Base-by-base conservation (phyloP, 352 stramenopile genomes). In the Phytophthora pini region DNA sequence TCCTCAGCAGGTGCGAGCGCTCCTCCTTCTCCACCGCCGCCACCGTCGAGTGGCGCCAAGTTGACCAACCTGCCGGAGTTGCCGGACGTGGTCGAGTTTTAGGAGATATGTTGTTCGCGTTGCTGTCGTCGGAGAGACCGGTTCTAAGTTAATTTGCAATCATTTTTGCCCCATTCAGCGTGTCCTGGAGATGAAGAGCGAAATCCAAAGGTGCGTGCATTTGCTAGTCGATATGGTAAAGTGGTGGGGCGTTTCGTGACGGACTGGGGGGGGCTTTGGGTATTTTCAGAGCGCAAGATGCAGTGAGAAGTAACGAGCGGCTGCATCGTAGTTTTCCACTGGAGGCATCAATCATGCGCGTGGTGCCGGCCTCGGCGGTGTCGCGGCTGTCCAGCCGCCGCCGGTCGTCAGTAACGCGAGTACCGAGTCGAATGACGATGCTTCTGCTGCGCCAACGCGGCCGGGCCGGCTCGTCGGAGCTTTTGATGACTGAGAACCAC, bases 11-110 rank as follows among this genome's bases (percentile, higher is more conserved):
- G 68, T 45, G 31, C 29, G 8, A 71, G 60, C 20, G 50, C 64
- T 17, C 63, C 65, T 63, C 58, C 58, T 31, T 38, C 52, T 3
- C 53, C 65, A 13, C 63, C 55, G 2, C 55, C 56, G 8, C 56
- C 66, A 3, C 52, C 57, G 15, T 63, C 59, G 13, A 41, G 22
- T 31, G 27, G 48, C 1, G 29, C 41, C 15, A 72, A 72, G 48
- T 51, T 80, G 45, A 65, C 29, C 17, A 77, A 79, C 41, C 46
- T 87, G 32, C 76, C 79, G 15, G 79, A 87, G 20, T 58, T 87
- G 12, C 79, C 79, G n/a, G 79, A 87, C 40, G 76, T 87, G 58
- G 47, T 80, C 20, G 74, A 77, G 68, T 82, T 82, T 69, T 82
- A 78, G 56, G 54, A 69, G 38, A 61, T 12, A 46, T 49, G 22